These are phyloP conservation scores for Gelatoporia subvermispora DNA, from an alignment of 768 basidiomycete species.

Conservation along the genomic window DNA sequence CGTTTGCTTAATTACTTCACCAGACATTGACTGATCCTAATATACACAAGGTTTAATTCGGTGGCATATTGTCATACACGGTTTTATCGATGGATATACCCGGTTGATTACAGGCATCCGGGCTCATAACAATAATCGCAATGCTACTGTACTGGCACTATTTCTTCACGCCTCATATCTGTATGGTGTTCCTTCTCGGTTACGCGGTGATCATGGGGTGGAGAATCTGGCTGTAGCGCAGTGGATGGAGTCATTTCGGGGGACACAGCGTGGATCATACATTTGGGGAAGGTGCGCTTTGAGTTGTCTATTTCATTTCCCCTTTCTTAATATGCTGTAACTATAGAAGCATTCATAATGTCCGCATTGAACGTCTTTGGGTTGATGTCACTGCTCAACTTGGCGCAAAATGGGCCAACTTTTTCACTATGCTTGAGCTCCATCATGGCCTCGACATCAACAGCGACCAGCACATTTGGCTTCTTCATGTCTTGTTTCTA, in stretches of 20 bases:
- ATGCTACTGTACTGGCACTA: slow-evolving; percentile 12
- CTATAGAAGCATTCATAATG: slow-evolving; percentile 20
- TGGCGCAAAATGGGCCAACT: slow-evolving; percentile 19
- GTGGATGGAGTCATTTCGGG: slow-evolving; percentile 19
- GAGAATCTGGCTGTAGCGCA: slow-evolving; percentile 23
- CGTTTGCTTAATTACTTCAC: background rate
- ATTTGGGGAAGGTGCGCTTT: slow-evolving; percentile 20
- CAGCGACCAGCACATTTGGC: slow-evolving; percentile 21
- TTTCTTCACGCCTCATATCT: slow-evolving; percentile 8
- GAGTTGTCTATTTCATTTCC: background rate
- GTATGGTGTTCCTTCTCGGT: slow-evolving; percentile 18
- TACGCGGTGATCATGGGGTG: slow-evolving; percentile 23
- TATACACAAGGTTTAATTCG: slow-evolving; percentile 14
- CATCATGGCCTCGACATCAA: slow-evolving; percentile 18
- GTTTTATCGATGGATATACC: slow-evolving; percentile 22
- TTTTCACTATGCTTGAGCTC: slow-evolving; percentile 18
- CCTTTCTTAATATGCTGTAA: background rate
- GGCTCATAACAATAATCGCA: slow-evolving; percentile 15
- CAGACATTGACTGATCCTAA: background rate
- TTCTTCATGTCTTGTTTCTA: slow-evolving; percentile 25
- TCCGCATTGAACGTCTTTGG: slow-evolving; percentile 24
- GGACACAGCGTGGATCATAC: slow-evolving; percentile 18
- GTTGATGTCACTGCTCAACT: slow-evolving; percentile 18
- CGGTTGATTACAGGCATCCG: slow-evolving; percentile 11
- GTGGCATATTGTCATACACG: slow-evolving; percentile 18